Evolutionary conservation across 805 yeast genomes (phyloP).

Genomic region (Candida tallmaniae): DNA sequence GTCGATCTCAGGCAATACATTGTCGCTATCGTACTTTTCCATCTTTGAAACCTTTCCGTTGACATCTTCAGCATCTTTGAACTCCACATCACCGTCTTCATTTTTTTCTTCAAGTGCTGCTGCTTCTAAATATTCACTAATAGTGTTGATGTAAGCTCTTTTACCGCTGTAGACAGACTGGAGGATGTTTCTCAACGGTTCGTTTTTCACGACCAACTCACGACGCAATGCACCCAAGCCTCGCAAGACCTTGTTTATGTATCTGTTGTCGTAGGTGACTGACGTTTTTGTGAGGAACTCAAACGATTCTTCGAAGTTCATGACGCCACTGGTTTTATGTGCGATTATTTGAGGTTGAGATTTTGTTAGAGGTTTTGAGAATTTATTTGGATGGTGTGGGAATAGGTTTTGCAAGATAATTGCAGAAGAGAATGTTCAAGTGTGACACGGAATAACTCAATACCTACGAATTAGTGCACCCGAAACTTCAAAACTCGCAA

Average conservation of each 20-base stretch:
- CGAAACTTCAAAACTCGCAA: too few relatives aligned
- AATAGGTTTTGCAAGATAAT: too few relatives aligned
- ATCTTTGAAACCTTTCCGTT: too few relatives aligned
- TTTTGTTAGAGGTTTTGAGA: too few relatives aligned
- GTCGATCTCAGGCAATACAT: slow-evolving; percentile 70
- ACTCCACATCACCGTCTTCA: slow-evolving; percentile 17
- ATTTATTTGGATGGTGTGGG: too few relatives aligned
- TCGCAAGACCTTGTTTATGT: slow-evolving; percentile 79
- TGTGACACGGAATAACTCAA: too few relatives aligned
- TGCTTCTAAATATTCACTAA: slow-evolving; percentile 12
- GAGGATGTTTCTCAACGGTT: slow-evolving; percentile 50
- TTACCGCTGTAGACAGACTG: slow-evolving; percentile 46
- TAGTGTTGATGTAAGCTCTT: slow-evolving; percentile 15
- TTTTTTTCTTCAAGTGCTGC: slow-evolving; percentile 18
- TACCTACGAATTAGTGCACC: too few relatives aligned
- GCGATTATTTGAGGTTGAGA: too few relatives aligned
- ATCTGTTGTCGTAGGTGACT: slow-evolving; percentile 76
- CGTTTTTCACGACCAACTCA: slow-evolving; percentile 40
- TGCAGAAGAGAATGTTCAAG: too few relatives aligned
- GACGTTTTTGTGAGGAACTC: slow-evolving; percentile 58
- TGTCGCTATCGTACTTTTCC: too few relatives aligned
- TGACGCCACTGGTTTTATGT: too few relatives aligned
- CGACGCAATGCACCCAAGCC: slow-evolving; percentile 75
- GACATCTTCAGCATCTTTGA: slow-evolving; percentile 16
- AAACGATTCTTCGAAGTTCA: slow-evolving; percentile 36